Evolutionary conservation across 306 rosid species (phyloP), one percentile per base, ranked within the genome.

Genomic region (Macrotyloma uniflorum): DNA sequence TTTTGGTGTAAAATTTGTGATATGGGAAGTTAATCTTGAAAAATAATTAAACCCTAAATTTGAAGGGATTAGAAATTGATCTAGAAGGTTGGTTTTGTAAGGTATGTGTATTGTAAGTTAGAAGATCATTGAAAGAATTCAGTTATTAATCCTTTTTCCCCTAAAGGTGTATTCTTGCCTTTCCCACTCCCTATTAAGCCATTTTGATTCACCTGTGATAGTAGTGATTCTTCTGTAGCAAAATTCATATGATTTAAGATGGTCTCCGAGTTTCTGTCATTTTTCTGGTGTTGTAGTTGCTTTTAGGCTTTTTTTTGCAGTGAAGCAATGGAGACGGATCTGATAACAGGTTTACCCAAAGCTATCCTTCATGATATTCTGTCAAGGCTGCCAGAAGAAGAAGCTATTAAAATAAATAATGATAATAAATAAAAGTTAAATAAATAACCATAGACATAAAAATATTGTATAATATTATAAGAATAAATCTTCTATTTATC

Each of bases 321-420:
- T 38, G 26, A 7, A 50, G 33, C 40, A 70, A 72, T 82, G 83
- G 84, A 70, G 22, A 22, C 19, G 78, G 88, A n/a, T n/a, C n/a
- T n/a, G n/a, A 64, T 85, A 10, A 78, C 86, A 0, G 26, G 18
- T 33, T 6, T 85, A 5, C 86, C 88, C 5, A 77, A 54, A 50
- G 12, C 8, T 2, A 67, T 82, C 59, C 85, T 79, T 57, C 78
- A 82, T 67, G 77, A 75, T 58, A 82, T 85, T 59, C 22, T 75
- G 5, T 75, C 84, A 6, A 75, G 69, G 67, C 24, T 82, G 10
- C 83, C 89, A 12, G 42, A 50, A 14, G 64, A 75, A 50, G 76
- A 79, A 57, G 85, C 78, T 19, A 67, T 32, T 42, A 78, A n/a
- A n/a, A n/a, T n/a, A n/a, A n/a, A n/a, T n/a, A n/a, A n/a, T n/a